Conservation (phyloP, 495 filamentous ascomycete species). For the Podospora anserina region DNA sequence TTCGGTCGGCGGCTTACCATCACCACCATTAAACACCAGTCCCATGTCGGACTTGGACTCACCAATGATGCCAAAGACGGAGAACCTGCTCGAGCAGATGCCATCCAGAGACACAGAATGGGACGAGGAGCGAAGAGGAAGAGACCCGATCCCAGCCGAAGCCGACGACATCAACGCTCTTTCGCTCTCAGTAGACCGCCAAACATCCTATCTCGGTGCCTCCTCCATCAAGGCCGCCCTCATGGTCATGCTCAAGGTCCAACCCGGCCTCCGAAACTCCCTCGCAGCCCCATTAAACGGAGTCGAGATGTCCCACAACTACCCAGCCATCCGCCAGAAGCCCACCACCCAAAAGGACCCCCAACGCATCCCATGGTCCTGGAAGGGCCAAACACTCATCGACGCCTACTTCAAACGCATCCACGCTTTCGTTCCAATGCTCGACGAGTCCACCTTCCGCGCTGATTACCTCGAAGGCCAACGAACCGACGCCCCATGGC, state of each 20-base stretch:
- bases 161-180: constrained; percentile 80
- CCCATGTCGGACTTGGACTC: constrained; percentile 44
- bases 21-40: constrained; percentile 43
- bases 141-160: constrained; percentile 61
- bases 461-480: constrained; percentile 66
- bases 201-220: constrained; percentile 76
- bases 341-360: constrained; percentile 45
- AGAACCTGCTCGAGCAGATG: constrained; percentile 55
- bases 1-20: constrained; percentile 41
- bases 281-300: constrained; percentile 52
- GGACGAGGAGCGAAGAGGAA: constrained; percentile 54
- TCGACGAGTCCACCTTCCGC: constrained; percentile 72
- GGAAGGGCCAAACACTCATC: constrained; percentile 61
- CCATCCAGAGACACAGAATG: constrained; percentile 54
- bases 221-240: constrained; percentile 78
- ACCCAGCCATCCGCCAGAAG: constrained; percentile 49
- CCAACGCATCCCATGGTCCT: constrained; percentile 55
- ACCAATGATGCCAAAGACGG: constrained; percentile 40
- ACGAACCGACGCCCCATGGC: constrained; percentile 68
- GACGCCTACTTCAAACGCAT: constrained; percentile 76
- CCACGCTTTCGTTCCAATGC: constrained; percentile 71
- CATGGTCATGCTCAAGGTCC: constrained; percentile 75
- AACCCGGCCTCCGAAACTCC: constrained; percentile 59
- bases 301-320: constrained; percentile 46
- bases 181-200: constrained; percentile 66